Evolutionary conservation across 2,329 filamentous ascomycete species (phyloP).

Genomic region (Ilyonectria destructans): DNA sequence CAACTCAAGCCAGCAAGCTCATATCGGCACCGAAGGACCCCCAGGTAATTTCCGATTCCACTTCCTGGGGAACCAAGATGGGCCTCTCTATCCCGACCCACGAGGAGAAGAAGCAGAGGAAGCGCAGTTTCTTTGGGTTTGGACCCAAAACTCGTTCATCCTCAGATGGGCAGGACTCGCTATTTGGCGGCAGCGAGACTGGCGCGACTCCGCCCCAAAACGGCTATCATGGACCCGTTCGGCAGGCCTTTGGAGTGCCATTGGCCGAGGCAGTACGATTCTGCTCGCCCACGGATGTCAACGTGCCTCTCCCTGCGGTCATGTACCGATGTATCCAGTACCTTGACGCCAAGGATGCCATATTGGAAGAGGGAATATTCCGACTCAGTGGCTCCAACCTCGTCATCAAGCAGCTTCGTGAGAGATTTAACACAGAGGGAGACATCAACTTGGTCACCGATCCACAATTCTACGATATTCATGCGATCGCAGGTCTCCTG

Average conservation of each 20-base stretch:
- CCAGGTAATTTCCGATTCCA: conserved; percentile 85
- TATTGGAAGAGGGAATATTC: conserved; percentile 95
- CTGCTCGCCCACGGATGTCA: conserved; percentile 81
- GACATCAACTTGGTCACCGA: conserved; percentile 90
- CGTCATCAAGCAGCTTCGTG: conserved; percentile 90
- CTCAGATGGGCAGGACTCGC: conserved; percentile 71
- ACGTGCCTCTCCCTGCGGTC: conserved; percentile 88
- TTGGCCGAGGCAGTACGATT: conserved; percentile 89
- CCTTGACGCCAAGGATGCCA: conserved; percentile 85
- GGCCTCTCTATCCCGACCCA: conserved; percentile 63
- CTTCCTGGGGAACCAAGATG: conserved; percentile 90
- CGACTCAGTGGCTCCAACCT: conserved; percentile 96
- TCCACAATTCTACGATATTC: conserved; percentile 92
- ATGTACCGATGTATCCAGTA: conserved; percentile 98
- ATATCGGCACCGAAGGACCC: conserved; percentile 92
- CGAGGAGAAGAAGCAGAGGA: conserved; percentile 87
- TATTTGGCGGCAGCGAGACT: conserved; percentile 67
- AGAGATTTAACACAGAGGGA: conserved; percentile 93
- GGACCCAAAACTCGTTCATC: conserved; percentile 74
- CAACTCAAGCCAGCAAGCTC: conserved; percentile 60
- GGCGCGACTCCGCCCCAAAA: conserved; percentile 61
- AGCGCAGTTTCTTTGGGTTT: conserved; percentile 83
- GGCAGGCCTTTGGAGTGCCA: conserved; percentile 87
- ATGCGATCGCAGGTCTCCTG: conserved; percentile 93
- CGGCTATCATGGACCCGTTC: conserved; percentile 69